Evolutionary conservation across 2,329 filamentous ascomycete species (phyloP), one percentile per base, ranked within the genome.

Genomic region (Arthrobotrys sinensis): DNA sequence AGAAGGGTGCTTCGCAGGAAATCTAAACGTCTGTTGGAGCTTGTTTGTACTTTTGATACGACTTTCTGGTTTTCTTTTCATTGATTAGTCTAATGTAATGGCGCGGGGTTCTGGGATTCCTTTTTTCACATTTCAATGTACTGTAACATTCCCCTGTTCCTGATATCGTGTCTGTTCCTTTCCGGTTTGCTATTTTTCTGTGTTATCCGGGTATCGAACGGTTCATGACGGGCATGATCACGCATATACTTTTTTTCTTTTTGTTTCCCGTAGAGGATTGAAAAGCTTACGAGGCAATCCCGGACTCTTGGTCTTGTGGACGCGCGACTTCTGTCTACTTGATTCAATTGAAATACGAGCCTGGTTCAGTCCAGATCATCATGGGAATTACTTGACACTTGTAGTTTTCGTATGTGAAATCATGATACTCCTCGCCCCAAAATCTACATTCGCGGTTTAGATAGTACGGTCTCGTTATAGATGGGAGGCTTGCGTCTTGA

Each of bases 1-100:
- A 92, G 87, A 97, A 97, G 91, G 91, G 90, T 85, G 89, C 90
- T 83, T 97, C 93, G 88, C 94, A 97, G 88, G 94, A 97, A 89
- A 89, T 98, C 88, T 98, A 93, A 89, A 88, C 84, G 83, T 83
- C 83, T 83, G 86, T 87, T 87, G 86, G 55, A 60, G 55, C 55
- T 48, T 63, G 8, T 53, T 71, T 70, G 60, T 77, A 57, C 48
- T 66, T 71, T 72, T 78, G 55, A 62, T 53, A 70, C 52, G 60
- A 71, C 62, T 68, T 72, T 65, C 57, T 70, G 63, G 34, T 69
- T 76, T 66, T 64, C 21, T 55, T 71, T 64, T 67, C 60, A 67
- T 62, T 62, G 62, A 48, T 70, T 63, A 63, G 66, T 77, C 60
- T 78, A 78, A 78, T 78, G 75, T 78, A 78, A 78, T 78, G 75